Base-by-base conservation (phyloP, 2,329 filamentous ascomycete genomes). In the Aspergillus intermedius region DNA sequence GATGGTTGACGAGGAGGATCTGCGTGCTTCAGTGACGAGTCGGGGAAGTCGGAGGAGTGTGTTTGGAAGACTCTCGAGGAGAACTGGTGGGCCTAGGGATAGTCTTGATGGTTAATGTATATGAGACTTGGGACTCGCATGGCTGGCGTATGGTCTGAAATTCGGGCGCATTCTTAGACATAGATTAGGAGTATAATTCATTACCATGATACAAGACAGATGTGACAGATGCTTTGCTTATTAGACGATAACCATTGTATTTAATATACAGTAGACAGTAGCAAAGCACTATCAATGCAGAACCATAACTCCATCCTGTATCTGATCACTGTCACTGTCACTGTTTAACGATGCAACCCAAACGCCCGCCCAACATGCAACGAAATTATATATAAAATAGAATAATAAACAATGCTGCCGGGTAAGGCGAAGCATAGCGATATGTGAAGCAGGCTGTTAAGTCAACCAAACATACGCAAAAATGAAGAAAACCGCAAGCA, bases 391-490 rank as follows among this genome's bases (percentile, higher is more conserved):
- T 35, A 35, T n/a, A n/a, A 35, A 3, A 35, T n/a, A 17, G 5
- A n/a, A 6, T 6, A n/a, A 35, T n/a, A 7, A 35, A 17, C n/a
- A 35, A n/a, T 17, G n/a, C 15, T 4, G 34, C 34, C 34, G 17
- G n/a, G 10, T 13, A 17, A 15, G n/a, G 9, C n/a, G 9, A 37
- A 19, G 3, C n/a, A n/a, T 37, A 17, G 17, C n/a, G 6, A 37
- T 37, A 37, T 37, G 5, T 8, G 9, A n/a, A 37, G n/a, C n/a
- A 53, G 52, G 49, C 37, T 52, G 53, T 78, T 67, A 91, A 62
- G 88, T 93, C 51, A 95, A 69, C 91, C 91, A 96, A 50, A 97
- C 91, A 68, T 91, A 98, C 58, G 83, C 81, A 69, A 98, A 98
- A 57, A 97, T 68, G 48, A 91, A 65, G 54, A 86, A 81, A 15